Evolutionary conservation across 495 filamentous ascomycete species (phyloP).

Genomic region (Xylaria venustula): DNA sequence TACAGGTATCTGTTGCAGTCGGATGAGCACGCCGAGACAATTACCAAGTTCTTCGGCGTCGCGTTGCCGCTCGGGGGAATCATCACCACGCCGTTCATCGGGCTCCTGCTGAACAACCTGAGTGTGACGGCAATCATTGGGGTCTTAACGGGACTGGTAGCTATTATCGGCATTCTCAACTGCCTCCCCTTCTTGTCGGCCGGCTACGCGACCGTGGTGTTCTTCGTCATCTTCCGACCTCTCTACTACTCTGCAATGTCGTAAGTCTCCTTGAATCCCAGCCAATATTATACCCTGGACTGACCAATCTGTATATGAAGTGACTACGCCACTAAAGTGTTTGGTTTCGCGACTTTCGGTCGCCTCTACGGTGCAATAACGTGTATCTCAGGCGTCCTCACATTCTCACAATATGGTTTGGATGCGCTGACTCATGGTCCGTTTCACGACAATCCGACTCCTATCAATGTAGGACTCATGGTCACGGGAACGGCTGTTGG

Average conservation of each 20-base stretch:
- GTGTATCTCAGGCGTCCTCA: slow-evolving; percentile 49
- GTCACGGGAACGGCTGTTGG: slow-evolving; percentile 23
- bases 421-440: slow-evolving; percentile 46
- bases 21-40: slow-evolving; percentile 34
- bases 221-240: slow-evolving; percentile 32
- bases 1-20: slow-evolving; percentile 42
- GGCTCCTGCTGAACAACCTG: slow-evolving; percentile 47
- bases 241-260: slow-evolving; percentile 52
- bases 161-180: slow-evolving; percentile 45
- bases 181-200: slow-evolving; percentile 31
- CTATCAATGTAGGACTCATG: slow-evolving; percentile 43
- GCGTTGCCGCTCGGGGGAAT: slow-evolving; percentile 52
- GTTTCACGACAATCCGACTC: slow-evolving; percentile 43
- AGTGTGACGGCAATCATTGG: slow-evolving; percentile 43
- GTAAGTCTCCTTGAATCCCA: slow-evolving; percentile 35
- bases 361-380: slow-evolving; percentile 55
- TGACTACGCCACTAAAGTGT: slow-evolving; percentile 56
- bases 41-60: slow-evolving; percentile 53
- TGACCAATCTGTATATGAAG: slow-evolving; percentile 28
- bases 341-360: slow-evolving; percentile 55
- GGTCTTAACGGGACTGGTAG: slow-evolving; percentile 42
- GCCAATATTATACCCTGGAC: neutral
- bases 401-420: slow-evolving; percentile 49
- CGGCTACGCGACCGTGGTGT: slow-evolving; percentile 27
- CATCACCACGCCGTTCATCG: slow-evolving; percentile 50